phyloP scores from a whole-genome alignment of 1,284 basidiomycete genomes.

The Laetiporus sulphureus region DNA sequence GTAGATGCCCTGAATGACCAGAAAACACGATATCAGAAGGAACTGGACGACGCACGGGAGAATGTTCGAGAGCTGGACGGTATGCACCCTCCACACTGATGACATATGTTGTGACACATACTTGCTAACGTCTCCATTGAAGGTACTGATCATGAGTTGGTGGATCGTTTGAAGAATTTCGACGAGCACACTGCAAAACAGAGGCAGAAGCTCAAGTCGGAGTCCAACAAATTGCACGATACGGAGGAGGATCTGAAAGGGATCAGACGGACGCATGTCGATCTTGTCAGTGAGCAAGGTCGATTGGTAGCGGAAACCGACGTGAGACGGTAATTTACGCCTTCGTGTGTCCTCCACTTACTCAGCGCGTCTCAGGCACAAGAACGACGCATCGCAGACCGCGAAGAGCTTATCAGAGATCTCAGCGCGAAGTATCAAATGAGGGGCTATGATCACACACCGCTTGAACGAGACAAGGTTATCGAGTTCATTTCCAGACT shows the following conservation, averaged over 20 bases:
- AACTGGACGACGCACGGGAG: slow-evolving; percentile 59
- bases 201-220: slow-evolving; percentile 40
- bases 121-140: slow-evolving; percentile 6
- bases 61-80: slow-evolving; percentile 73
- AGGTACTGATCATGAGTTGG: slow-evolving; percentile 80
- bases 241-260: slow-evolving; percentile 53
- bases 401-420: slow-evolving; percentile 71
- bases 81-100: slow-evolving; percentile 24
- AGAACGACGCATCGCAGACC: slow-evolving; percentile 62
- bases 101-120: neutral
- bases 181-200: slow-evolving; percentile 56
- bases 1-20: slow-evolving; percentile 64
- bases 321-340: too few relatives aligned
- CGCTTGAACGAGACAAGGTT: slow-evolving; percentile 62
- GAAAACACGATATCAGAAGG: slow-evolving; percentile 46
- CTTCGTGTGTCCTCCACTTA: too few relatives aligned
- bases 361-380: slow-evolving; percentile 65
- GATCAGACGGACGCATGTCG: slow-evolving; percentile 49
- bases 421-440: slow-evolving; percentile 67
- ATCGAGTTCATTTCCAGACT: slow-evolving; percentile 63
- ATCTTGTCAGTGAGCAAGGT: slow-evolving; percentile 54
- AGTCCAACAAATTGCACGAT: slow-evolving; percentile 50
- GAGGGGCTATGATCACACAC: slow-evolving; percentile 64
- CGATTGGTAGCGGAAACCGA: slow-evolving; percentile 59
- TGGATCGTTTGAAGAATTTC: slow-evolving; percentile 65